A percentile compares a stretch with the other conserved stretches of the same genome.
Evolutionary conservation across 1,284 basidiomycete species (phyloP).

Genomic region (Cerioporus squamosus): DNA sequence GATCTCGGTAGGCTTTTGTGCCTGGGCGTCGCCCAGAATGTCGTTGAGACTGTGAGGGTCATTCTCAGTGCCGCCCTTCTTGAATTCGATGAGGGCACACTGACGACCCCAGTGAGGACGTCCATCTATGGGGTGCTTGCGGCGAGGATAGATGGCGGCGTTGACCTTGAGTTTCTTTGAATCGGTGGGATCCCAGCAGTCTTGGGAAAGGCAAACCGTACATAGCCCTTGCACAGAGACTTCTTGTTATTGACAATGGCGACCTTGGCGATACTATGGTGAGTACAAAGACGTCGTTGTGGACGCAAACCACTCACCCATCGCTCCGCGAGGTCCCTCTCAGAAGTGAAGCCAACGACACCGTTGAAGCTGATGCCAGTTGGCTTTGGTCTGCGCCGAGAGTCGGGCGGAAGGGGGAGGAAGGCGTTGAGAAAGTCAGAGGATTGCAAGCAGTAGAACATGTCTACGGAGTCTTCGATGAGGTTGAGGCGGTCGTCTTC

Average conservation of each 20-base stretch:
- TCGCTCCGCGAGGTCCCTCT: not conserved
- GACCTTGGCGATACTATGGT: no score
- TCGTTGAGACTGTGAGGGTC: slow-evolving; percentile 5
- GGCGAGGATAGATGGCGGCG: not conserved
- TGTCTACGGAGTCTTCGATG: no score
- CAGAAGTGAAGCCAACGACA: not conserved
- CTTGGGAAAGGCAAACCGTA: not conserved
- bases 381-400: not conserved
- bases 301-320: not conserved
- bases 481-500: no score
- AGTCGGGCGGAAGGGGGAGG: not conserved
- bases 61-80: not conserved
- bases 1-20: not conserved
- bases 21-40: not conserved
- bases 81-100: slow-evolving; percentile 7
- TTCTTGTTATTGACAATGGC: not conserved
- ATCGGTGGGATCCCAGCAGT: not conserved
- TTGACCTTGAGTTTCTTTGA: not conserved
- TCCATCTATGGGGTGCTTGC: not conserved
- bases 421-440: not conserved
- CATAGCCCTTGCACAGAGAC: not conserved
- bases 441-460: not conserved
- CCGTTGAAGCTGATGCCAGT: not conserved
- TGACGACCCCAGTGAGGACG: not conserved
- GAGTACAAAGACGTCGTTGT: no score